Evolutionary conservation across 2,329 filamentous ascomycete species (phyloP).

Genomic region (Fusarium piperis): DNA sequence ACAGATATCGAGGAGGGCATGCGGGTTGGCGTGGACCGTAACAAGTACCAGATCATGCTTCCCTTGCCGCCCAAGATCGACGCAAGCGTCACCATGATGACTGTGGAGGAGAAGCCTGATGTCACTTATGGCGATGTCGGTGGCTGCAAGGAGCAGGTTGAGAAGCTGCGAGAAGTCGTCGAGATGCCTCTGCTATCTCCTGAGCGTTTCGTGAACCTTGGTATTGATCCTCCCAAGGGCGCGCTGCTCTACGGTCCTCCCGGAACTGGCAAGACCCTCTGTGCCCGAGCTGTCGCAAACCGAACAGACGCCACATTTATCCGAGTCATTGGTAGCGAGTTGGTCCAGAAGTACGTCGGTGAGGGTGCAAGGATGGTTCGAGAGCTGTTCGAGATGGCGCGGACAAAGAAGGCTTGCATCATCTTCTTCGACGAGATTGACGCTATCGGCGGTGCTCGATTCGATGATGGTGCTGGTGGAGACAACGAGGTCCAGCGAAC

Average conservation of each 20-base stretch:
- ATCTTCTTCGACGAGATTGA: conserved; percentile 98
- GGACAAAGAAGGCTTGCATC: conserved; percentile 99
- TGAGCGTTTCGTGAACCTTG: conserved; percentile 97
- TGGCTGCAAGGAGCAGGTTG: conserved; percentile 99
- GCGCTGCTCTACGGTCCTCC: conserved; percentile 96
- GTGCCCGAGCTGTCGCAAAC: conserved; percentile 96
- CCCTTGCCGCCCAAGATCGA: conserved; percentile 98
- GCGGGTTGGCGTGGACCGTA: conserved; percentile 97
- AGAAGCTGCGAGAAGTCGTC: conserved; percentile 98
- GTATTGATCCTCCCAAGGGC: conserved; percentile 98
- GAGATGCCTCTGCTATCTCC: conserved; percentile 98
- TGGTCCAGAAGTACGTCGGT: conserved; percentile 99
- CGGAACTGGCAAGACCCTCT: conserved; percentile 98
- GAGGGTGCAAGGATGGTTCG: conserved; percentile 98
- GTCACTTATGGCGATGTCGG: conserved; percentile 99
- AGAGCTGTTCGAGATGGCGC: conserved; percentile 98
- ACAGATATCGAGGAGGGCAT: conserved; percentile 99
- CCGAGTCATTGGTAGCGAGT: conserved; percentile 94
- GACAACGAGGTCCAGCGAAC: conserved; percentile 98
- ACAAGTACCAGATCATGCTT: conserved; percentile 99
- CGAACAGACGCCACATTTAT: conserved; percentile 98
- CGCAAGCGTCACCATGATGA: conserved; percentile 99
- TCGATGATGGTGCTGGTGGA: conserved; percentile 94
- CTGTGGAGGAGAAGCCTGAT: conserved; percentile 98
- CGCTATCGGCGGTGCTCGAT: conserved; percentile 93